Conservation (phyloP, 352 stramenopile genomes). For the Phytophthora pistaciae region DNA sequence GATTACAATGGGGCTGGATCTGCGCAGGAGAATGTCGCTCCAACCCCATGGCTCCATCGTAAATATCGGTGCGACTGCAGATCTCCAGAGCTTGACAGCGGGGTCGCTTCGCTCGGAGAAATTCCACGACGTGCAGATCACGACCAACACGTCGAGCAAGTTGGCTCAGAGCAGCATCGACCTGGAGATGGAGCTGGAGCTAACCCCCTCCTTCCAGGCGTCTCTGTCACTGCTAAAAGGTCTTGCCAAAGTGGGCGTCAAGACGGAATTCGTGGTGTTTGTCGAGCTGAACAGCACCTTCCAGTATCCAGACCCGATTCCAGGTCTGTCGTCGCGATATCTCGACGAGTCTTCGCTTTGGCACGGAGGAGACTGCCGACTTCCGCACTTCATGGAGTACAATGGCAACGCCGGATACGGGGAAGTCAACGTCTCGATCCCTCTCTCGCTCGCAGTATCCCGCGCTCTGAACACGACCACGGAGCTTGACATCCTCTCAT, state of each 20-base stretch:
- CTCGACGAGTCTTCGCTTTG: conserved; percentile 31
- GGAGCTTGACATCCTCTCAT: conserved; percentile 27
- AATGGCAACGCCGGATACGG: conserved; percentile 39
- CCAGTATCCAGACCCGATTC: conserved; percentile 24
- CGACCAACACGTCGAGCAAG: conserved; percentile 31
- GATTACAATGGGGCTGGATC: conserved; percentile 26
- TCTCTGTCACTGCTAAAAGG: conserved; percentile 30
- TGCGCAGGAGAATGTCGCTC: conserved; percentile 30
- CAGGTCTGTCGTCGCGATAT: conserved; percentile 22
- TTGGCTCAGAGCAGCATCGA: conserved; percentile 36
- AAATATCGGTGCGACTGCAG: conserved; percentile 16
- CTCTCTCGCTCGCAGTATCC: conserved; percentile 19
- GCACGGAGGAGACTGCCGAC: conserved; percentile 27
- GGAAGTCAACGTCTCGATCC: conserved; percentile 38
- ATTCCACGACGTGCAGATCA: conserved; percentile 31
- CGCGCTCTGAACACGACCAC: conserved; percentile 5
- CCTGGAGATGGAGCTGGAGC: conserved; percentile 22
- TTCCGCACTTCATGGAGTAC: conserved; percentile 43
- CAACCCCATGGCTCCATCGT: conserved; percentile 30
- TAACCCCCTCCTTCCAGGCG: conserved; percentile 31
- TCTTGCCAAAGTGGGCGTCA: conserved; percentile 23
- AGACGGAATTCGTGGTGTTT: conserved; percentile 31
- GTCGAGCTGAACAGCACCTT: conserved; percentile 38
- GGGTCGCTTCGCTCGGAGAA: conserved; percentile 25
- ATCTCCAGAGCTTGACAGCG: conserved; percentile 20